These are phyloP conservation scores for Aspergillus unguis DNA, from an alignment of 2,329 filamentous ascomycete genomes.

Conservation along the genomic window DNA sequence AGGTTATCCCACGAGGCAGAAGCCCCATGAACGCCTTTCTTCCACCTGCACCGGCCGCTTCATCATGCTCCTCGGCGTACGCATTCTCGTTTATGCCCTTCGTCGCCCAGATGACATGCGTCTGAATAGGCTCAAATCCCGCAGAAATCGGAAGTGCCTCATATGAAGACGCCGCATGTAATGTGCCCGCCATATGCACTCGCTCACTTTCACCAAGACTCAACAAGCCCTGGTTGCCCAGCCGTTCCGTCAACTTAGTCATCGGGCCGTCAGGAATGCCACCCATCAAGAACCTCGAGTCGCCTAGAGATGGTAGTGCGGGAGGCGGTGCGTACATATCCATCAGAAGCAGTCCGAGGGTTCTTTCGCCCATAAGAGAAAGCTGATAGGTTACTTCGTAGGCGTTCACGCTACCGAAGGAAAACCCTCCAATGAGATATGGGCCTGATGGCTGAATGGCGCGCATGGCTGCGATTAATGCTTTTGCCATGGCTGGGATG, in stretches of 20 bases:
- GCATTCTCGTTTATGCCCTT: too few species aligned
- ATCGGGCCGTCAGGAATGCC: neutral
- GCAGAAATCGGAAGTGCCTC: too few species aligned
- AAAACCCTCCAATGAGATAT: conserved; percentile 11
- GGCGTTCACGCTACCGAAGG: conserved; percentile 8
- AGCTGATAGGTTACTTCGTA: conserved; percentile 10
- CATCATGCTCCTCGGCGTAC: too few species aligned
- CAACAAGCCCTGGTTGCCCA: too few species aligned
- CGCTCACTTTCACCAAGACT: too few species aligned
- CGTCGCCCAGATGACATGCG: too few species aligned
- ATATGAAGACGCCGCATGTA: too few species aligned
- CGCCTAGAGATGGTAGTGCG: neutral
- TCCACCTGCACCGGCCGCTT: too few species aligned
- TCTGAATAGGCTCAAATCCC: too few species aligned
- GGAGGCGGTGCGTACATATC: conserved; percentile 6
- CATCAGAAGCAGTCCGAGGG: conserved; percentile 2
- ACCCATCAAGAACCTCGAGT: conserved; percentile 6
- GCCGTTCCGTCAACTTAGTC: neutral
- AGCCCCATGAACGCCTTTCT: neutral
- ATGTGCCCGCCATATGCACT: too few species aligned
- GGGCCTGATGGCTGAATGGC: conserved; percentile 10
- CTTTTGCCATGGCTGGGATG: conserved; percentile 5
- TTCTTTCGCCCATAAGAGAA: neutral
- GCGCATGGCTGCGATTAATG: conserved; percentile 5
- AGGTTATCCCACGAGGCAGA: neutral